Evolutionary conservation across 805 yeast genomes (phyloP), one percentile per base, ranked within the genome.

Genomic region (Suhomyces sp.): DNA sequence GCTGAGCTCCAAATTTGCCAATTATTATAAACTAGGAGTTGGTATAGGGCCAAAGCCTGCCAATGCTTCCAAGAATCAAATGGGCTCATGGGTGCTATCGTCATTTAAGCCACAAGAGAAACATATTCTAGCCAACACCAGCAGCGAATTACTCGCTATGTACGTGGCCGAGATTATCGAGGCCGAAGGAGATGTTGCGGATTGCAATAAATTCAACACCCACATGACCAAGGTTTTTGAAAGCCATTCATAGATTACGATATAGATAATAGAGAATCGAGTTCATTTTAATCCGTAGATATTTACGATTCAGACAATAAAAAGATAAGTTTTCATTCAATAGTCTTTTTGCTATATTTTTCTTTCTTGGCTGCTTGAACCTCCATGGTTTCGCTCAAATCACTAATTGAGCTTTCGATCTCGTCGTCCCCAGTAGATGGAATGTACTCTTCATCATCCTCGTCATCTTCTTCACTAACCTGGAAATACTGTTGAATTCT

Each of bases 11-110:
- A 21, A 21, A 20, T 46, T 15, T n/a, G 55, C 54, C 25, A 54
- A 53, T n/a, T 15, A n/a, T 13, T 68, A 55, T 48, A 73, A 72
- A 54, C 57, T 74, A 17, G 77, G 75, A 0, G 55, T 74, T 3
- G 78, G 59, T 4, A 70, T 74, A 24, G 79, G 79, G 1, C 79
- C 79, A 5, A 74, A 73, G 53, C 79, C 78, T 1, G 31, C 48
- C n/a, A 63, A 57, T 50, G 69, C 76, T 1, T 58, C 66, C 7
- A 62, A 60, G 39, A 72, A 66, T 45, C 60, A 66, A 2, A 73
- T 74, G 73, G 69, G 71, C 1, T 50, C 62, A 10, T 74, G 78
- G 78, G 78, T 74, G n/a, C 61, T 74, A n/a, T 62, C 75, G 3
- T 53, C 57, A 19, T 70, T 74, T 55, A 62, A 53, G 24, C 56